A percentile compares a stretch with the other conserved stretches of the same genome.
Conservation (phyloP, 345 rosid genomes). For the Populus alba region DNA sequence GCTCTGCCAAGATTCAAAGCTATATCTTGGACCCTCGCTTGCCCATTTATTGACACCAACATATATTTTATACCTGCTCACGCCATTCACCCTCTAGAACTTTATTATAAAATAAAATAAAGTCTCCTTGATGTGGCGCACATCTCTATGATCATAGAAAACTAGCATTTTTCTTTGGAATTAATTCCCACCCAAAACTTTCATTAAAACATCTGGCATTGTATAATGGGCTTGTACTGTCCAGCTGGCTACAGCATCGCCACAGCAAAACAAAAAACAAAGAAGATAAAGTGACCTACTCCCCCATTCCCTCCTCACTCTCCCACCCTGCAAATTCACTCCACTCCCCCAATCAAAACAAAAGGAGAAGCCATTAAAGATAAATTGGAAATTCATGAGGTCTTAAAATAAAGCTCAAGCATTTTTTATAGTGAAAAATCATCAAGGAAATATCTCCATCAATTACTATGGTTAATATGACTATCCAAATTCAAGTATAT, state of each 20-base stretch:
- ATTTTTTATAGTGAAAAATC: too few relatives aligned
- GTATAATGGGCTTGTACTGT: constrained; percentile 8
- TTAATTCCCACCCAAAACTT: constrained; percentile 1
- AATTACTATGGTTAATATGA: too few relatives aligned
- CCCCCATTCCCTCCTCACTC: neutral
- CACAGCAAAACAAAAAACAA: constrained; percentile 18
- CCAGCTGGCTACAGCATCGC: constrained; percentile 35
- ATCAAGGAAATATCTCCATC: too few relatives aligned
- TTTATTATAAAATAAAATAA: neutral
- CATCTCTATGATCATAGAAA: neutral
- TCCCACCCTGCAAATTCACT: neutral
- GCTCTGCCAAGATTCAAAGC: too few relatives aligned
- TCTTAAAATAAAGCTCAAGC: too few relatives aligned
- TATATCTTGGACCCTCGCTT: neutral
- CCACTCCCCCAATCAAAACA: neutral
- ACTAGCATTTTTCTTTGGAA: neutral
- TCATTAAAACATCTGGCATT: neutral
- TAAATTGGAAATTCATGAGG: too few relatives aligned
- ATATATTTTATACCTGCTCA: too few relatives aligned
- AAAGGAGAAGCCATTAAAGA: too few relatives aligned
- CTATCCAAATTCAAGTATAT: too few relatives aligned
- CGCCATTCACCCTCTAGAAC: too few relatives aligned
- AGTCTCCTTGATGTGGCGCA: constrained; percentile 4
- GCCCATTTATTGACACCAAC: neutral
- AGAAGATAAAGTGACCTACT: constrained; percentile 4